phyloP scores from a whole-genome alignment of 495 filamentous ascomycete species.

The Aspergillus heteromorphus region DNA sequence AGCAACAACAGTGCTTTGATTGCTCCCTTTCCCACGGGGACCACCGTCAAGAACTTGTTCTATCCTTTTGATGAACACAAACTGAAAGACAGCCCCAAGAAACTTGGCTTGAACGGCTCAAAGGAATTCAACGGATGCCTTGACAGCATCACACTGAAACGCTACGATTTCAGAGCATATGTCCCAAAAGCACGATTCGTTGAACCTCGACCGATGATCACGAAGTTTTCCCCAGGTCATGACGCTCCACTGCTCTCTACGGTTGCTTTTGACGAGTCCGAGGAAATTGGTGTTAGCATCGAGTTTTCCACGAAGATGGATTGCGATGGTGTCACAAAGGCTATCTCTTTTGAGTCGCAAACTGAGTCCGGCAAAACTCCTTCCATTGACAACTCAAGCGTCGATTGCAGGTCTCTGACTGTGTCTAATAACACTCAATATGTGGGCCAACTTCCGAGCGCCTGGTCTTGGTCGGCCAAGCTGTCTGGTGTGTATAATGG shows the following conservation, averaged over 20 bases:
- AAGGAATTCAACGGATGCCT: slow-evolving; percentile 53
- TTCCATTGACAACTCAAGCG: slow-evolving; percentile 33
- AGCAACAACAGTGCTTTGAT: slow-evolving; percentile 45
- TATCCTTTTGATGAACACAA: slow-evolving; percentile 55
- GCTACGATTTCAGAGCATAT: slow-evolving; percentile 61
- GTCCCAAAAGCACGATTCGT: slow-evolving; percentile 49
- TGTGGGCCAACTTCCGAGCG: slow-evolving; percentile 47
- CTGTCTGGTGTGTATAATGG: slow-evolving; percentile 58
- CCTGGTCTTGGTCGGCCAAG: slow-evolving; percentile 51
- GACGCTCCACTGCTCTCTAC: slow-evolving; percentile 54
- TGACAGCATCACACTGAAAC: slow-evolving; percentile 43
- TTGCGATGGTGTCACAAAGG: slow-evolving; percentile 48
- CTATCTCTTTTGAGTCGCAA: slow-evolving; percentile 50
- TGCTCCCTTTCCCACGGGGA: slow-evolving; percentile 51
- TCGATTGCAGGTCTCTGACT: slow-evolving; percentile 37
- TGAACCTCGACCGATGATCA: slow-evolving; percentile 58
- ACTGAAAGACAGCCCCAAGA: slow-evolving; percentile 34
- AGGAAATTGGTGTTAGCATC: slow-evolving; percentile 46
- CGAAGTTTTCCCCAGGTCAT: slow-evolving; percentile 59
- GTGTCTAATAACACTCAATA: slow-evolving; percentile 18
- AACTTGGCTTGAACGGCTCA: slow-evolving; percentile 41
- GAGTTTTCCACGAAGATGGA: slow-evolving; percentile 62
- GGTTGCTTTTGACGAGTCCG: slow-evolving; percentile 34
- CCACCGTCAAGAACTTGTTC: slow-evolving; percentile 62
- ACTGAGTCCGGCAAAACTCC: slow-evolving; percentile 40